Base-by-base conservation (phyloP, 495 filamentous ascomycete species). In the Penicillium nucicola region DNA sequence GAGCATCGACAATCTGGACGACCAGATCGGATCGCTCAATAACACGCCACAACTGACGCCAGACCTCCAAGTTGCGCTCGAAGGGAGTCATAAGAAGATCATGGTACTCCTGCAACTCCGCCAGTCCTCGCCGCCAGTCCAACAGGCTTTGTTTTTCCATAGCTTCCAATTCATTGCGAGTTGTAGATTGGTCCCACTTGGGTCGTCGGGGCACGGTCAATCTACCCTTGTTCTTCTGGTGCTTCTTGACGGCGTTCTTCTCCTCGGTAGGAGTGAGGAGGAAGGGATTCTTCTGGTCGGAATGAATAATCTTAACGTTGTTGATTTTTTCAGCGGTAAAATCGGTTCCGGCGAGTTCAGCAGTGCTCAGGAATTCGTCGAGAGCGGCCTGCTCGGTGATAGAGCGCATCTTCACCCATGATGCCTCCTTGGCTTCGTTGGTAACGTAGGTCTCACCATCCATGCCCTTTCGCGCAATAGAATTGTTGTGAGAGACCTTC, bases 321-420 rank as follows among this genome's bases (percentile, higher is more conserved):
- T 90, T 96, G 81, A 95, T 88, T 77, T 97, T 96, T 78, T 99
- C 93, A 31, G 95, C 95, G 5, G 93, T 96, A 67, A 99, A 99
- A 65, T 99, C 95, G 50, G 95, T 99, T 40, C 90, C 92, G 15
- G 95, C 95, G 56, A 99, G 77, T 71, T 97, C 91, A 55, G 92
- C 92, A 22, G 92, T 97, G 43, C 74, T 83, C 42, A 89, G 74
- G 64, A 90, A 89, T 57, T 89, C 86, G 71, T 98, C 93, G 43
- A 98, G 82, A 32, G 92, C 90, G 48, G 84, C 92, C 73, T 99
- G 95, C 76, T 97, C 92, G 19, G 95, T 99, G 57, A 97, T 87
- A 72, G 88, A 92, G 70, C 92, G 89, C 92, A 98, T 97, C 77
- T 97, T 97, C 44, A 74, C 74, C 66, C 78, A 77, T 43, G 68